phyloP scores from a whole-genome alignment of 1,284 basidiomycete genomes.

The Papiliotrema fonsecae region DNA sequence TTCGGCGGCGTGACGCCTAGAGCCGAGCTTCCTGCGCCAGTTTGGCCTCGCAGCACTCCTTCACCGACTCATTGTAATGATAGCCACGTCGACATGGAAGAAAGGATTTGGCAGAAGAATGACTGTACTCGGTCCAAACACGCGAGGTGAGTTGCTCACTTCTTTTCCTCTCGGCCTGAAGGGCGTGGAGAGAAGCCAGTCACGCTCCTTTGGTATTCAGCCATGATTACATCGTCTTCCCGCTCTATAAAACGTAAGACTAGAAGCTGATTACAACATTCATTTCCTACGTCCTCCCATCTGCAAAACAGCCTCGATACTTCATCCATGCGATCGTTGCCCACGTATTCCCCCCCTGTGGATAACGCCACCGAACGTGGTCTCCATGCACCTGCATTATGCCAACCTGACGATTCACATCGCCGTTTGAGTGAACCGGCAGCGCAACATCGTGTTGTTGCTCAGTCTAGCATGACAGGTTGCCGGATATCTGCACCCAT shows the following conservation, averaged over 20 bases:
- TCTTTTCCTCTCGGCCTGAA: slow-evolving; percentile 12
- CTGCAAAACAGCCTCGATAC: too few species aligned
- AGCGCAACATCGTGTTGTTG: slow-evolving; percentile 9
- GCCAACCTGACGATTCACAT: not conserved
- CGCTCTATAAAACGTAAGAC: too few species aligned
- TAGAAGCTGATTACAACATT: too few species aligned
- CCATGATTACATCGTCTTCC: too few species aligned
- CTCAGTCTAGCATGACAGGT: slow-evolving; percentile 25
- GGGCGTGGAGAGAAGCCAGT: too few species aligned
- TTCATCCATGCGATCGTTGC: too few species aligned
- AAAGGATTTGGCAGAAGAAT: slow-evolving; percentile 10
- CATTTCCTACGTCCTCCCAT: too few species aligned
- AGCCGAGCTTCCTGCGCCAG: slow-evolving; percentile 21
- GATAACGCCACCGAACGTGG: not conserved
- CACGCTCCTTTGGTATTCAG: too few species aligned
- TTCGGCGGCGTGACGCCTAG: slow-evolving; percentile 28
- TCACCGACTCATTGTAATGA: slow-evolving; percentile 1
- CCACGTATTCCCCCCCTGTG: too few species aligned
- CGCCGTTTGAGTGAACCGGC: slow-evolving; percentile 4
- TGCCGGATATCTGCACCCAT: slow-evolving; percentile 39
- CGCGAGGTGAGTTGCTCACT: slow-evolving; percentile 29
- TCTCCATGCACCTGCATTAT: not conserved
- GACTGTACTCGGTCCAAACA: slow-evolving; percentile 30
- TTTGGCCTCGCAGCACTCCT: slow-evolving; percentile 16
- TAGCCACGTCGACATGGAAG: not conserved